Evolutionary conservation across 228 moss, liverwort and hornwort species (phyloP), one percentile per base, ranked within the genome.

Genomic region (Sphagnum fallax): DNA sequence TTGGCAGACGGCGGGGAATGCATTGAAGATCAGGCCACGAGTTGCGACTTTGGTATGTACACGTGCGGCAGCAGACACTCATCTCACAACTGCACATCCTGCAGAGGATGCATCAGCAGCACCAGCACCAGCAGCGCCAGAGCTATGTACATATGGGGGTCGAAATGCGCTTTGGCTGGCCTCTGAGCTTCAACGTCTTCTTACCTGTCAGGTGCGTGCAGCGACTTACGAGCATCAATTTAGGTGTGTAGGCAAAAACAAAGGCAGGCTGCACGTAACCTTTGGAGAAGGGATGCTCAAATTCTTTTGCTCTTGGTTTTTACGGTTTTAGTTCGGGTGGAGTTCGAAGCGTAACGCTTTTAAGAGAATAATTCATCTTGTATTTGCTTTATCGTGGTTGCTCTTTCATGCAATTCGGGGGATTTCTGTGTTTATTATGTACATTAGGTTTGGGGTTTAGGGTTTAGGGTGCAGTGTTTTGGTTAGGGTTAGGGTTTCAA

Each of bases 131-230:
- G 32, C 32, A 32, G 32, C 32, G 32, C 32, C 32, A 63, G 78
- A 76, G 72, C 72, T 80, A 70, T 81, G 87, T 52, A 85, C 87
- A 14, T 89, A 91, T 55, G 90, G 90, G 16, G 71, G 74, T 16
- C 63, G 63, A 1, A 90, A 90, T 75, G 75, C 87, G 50, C 88
- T 80, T 6, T 92, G 94, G 91, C 73, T 88, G 60, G 87, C 91
- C 4, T 80, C 81, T 70, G 94, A 94, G 85, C 83, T 94, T 32
- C 80, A 87, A 68, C 94, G 94, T 53, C 78, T 92, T 61, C 84
- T 86, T 7, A 78, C 94, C 10, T 79, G 74, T 71, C 88, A 92
- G 91, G 91, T 95, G 66, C 48, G 61, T 48, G 61, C 50, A 32
- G 32, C 32, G 32, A 32, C 32, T 32, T 32, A 32, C 32, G 32